Percentiles rank a stretch among this genome's conserved stretches.
These are phyloP conservation scores for Fusarium avenaceum DNA, from an alignment of 2,329 filamentous ascomycete species.

Conservation along the genomic window DNA sequence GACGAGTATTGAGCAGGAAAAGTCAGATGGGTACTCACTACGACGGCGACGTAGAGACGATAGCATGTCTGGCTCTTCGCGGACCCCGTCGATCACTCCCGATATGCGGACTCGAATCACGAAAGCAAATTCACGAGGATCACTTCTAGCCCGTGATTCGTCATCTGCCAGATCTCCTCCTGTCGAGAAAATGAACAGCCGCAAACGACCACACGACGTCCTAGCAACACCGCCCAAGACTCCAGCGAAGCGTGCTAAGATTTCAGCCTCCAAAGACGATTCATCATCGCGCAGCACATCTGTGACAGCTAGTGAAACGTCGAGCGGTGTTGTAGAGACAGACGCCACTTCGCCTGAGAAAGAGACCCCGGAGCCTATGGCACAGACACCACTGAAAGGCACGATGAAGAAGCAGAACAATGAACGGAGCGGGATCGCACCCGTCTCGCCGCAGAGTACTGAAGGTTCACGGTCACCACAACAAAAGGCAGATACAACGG, in stretches of 20 bases:
- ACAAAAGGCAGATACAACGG: constrained; percentile 14
- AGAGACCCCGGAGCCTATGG: constrained; percentile 58
- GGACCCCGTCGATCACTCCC: constrained; percentile 70
- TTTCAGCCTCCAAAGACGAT: constrained; percentile 47
- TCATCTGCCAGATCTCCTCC: constrained; percentile 51
- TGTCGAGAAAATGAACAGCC: constrained; percentile 45
- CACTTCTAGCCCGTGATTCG: constrained; percentile 53
- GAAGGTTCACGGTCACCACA: constrained; percentile 48
- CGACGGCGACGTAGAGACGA: constrained; percentile 67
- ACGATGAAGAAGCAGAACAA: constrained; percentile 22
- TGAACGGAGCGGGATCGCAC: constrained; percentile 34
- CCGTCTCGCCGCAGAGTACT: constrained; percentile 53
- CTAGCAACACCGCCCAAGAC: constrained; percentile 69
- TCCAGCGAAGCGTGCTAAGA: constrained; percentile 63
- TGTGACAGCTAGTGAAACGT: constrained; percentile 47
- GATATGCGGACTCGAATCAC: constrained; percentile 66
- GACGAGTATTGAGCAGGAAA: constrained; percentile 67
- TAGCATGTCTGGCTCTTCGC: constrained; percentile 63
- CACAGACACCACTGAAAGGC: constrained; percentile 49
- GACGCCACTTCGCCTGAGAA: constrained; percentile 67
- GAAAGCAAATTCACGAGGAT: constrained; percentile 56
- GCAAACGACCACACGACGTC: constrained; percentile 59
- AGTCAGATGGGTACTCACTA: constrained; percentile 66
- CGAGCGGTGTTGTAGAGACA: constrained; percentile 52
- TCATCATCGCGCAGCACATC: constrained; percentile 58